Conservation (phyloP, 768 basidiomycete species). For the Russula dissimulans region DNA sequence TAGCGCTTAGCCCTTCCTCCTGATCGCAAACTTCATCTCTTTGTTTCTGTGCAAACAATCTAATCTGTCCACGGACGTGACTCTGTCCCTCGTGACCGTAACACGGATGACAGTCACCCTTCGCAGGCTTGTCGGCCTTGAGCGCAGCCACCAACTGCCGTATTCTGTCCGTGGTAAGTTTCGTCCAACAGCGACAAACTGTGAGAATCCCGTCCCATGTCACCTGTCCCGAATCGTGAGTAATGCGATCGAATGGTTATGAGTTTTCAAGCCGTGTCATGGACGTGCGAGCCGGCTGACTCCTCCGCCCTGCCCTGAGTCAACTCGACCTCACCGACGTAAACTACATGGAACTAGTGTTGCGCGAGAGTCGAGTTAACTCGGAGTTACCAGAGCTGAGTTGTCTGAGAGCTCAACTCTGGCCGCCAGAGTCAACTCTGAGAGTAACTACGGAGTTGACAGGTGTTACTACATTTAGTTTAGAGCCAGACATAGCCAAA, state of each 20-base stretch:
- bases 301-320: not conserved
- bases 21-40: conserved; percentile 11
- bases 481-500: too few relatives aligned
- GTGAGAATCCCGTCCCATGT: conserved; percentile 7
- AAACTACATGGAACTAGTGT: not conserved
- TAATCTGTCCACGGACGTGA: too few relatives aligned
- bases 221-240: not conserved
- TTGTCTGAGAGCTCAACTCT: too few relatives aligned
- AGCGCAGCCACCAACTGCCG: not conserved
- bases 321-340: not conserved
- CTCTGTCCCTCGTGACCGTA: not conserved
- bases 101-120: not conserved
- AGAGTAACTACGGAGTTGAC: too few relatives aligned
- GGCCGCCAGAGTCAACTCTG: too few relatives aligned
- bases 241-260: not conserved
- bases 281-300: not conserved
- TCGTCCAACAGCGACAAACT: not conserved
- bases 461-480: too few relatives aligned
- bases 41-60: not conserved
- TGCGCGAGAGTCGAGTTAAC: too few relatives aligned
- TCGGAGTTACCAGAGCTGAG: too few relatives aligned
- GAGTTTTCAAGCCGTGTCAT: not conserved
- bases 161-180: not conserved
- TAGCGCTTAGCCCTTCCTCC: not conserved
- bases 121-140: not conserved